A percentile compares a stretch with the other conserved stretches of the same genome.
These are phyloP conservation scores for Dujonia santamariae DNA, from an alignment of 1,139 yeast species.

Conservation along the genomic window DNA sequence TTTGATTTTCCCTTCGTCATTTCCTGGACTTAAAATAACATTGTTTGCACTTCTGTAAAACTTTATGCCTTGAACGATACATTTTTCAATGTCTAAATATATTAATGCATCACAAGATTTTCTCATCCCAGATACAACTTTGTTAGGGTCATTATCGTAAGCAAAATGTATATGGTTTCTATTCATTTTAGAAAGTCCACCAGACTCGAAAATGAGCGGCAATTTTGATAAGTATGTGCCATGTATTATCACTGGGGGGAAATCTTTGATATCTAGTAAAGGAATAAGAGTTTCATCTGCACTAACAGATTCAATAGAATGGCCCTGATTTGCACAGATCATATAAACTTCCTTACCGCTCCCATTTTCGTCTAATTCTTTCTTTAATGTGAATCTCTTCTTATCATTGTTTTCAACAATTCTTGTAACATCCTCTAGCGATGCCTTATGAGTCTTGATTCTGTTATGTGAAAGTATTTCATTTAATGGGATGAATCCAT, in stretches of 20 bases:
- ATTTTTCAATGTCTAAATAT: conserved; percentile 53
- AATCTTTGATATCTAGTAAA: conserved; percentile 17
- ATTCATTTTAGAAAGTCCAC: conserved; percentile 66
- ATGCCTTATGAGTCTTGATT: conserved; percentile 53
- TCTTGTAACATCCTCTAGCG: conserved; percentile 53
- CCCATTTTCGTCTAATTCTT: conserved; percentile 1
- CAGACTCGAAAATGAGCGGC: conserved; percentile 43
- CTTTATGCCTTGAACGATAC: conserved; percentile 43
- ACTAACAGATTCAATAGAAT: conserved; percentile 57
- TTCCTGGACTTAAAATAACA: conserved; percentile 70
- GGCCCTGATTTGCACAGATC: conserved; percentile 94
- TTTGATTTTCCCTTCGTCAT: conserved; percentile 50
- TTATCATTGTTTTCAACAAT: conserved; percentile 69
- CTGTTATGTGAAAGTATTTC: conserved; percentile 57
- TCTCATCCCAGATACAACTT: conserved; percentile 72
- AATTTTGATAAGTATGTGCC: conserved; percentile 68
- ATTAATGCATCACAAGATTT: conserved; percentile 57
- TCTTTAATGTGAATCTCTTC: conserved; percentile 53
- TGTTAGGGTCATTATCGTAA: conserved; percentile 26
- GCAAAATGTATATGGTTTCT: conserved; percentile 83
- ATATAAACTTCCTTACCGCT: conserved; percentile 16
- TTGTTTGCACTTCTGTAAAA: conserved; percentile 69
- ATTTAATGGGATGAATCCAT: conserved; percentile 62
- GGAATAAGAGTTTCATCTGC: conserved; percentile 38
- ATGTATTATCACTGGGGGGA: conserved; percentile 58